A percentile compares a stretch with the other conserved stretches of the same genome.
Evolutionary conservation across 2,329 filamentous ascomycete genomes (phyloP).

Genomic region (Escovopsis sp.): DNA sequence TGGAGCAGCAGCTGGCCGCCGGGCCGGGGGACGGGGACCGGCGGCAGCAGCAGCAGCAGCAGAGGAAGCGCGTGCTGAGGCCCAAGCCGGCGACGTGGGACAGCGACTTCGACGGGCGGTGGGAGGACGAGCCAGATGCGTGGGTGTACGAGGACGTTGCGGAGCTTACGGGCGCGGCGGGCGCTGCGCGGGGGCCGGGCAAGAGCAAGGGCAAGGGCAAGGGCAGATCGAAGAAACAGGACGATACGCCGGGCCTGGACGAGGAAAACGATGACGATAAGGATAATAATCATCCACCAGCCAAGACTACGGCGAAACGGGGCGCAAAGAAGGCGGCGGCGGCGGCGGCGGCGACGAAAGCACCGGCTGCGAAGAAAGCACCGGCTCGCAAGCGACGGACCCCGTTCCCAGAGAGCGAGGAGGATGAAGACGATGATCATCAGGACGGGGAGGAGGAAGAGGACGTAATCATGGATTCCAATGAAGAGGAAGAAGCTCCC

Average conservation of each 20-base stretch:
- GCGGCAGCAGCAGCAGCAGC: slow-evolving; percentile 13
- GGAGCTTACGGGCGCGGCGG: slow-evolving; percentile 7
- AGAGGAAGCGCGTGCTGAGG: slow-evolving; percentile 40
- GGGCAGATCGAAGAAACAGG: slow-evolving; percentile 10
- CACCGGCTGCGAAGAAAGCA: slow-evolving; percentile 26
- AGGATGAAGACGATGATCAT: slow-evolving; percentile 22
- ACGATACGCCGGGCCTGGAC: slow-evolving; percentile 4
- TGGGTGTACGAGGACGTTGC: slow-evolving; percentile 20
- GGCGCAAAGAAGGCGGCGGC: slow-evolving; percentile 16
- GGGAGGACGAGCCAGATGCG: slow-evolving; percentile 64
- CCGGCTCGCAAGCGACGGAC: slow-evolving; percentile 27
- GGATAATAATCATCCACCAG: slow-evolving; percentile 30
- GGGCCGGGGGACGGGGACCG: slow-evolving; percentile 22
- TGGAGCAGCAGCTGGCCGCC: slow-evolving; percentile 56
- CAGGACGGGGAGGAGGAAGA: slow-evolving; percentile 17
- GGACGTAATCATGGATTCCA: slow-evolving; percentile 39
- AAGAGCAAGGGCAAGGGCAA: slow-evolving; percentile 2
- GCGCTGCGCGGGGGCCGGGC: slow-evolving; percentile 1
- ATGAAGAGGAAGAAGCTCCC: slow-evolving; percentile 23
- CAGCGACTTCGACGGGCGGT: slow-evolving; percentile 73
- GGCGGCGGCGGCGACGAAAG: slow-evolving; percentile 13
- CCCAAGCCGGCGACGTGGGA: slow-evolving; percentile 74
- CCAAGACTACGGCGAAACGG: slow-evolving; percentile 18
- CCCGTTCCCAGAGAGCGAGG: slow-evolving; percentile 17
- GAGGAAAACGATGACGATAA: slow-evolving; percentile 16